Evolutionary conservation across 2,329 filamentous ascomycete genomes (phyloP), one percentile per base, ranked within the genome.

Genomic region (Aspergillus brunneoviolaceus): DNA sequence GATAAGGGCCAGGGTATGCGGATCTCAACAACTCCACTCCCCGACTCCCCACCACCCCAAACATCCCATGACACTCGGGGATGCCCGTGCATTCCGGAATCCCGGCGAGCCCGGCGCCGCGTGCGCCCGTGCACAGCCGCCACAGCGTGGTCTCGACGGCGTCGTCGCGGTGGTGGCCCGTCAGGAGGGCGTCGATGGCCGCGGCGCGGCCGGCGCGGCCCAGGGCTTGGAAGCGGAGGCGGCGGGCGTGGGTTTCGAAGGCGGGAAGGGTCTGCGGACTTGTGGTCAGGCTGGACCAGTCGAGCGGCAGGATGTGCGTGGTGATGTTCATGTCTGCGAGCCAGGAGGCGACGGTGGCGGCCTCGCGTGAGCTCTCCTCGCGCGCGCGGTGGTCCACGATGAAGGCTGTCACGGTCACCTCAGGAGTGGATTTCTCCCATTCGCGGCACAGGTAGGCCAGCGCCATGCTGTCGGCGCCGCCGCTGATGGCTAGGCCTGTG

Each of bases 381-480:
- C 86, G 80, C n/a, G 82, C 78, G 61, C 79, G 79, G 68, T 89
- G 86, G 65, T 89, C 85, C 12, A 89, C 83, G 39, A 88, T 82
- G 66, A 87, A 85, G 0, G 81, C 85, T 49, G 79, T 80, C 21
- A 84, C 77, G 14, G 72, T 50, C 33, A 74, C 49, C 14, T 23
- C 23, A 4, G 4, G 3, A 4, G 23, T 4, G 5, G 67, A 60
- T 33, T 58, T 84, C 68, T 75, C 70, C 60, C 77, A 64, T 50
- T 79, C 75, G 52, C 81, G 82, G 72, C 90, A 91, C 39, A 98
- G 83, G 61, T 82, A 87, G 58, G 92, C 92, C 61, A 99, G 81
- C 29, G 94, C 94, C 93, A 98, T 99, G n/a, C 94, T 98, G 76
- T 99, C 95, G 45, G 95, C 90, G 7, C 95, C 95, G 25, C 95